These are phyloP conservation scores for Tulasnella sp. DNA, from an alignment of 768 basidiomycete species.

Conservation along the genomic window DNA sequence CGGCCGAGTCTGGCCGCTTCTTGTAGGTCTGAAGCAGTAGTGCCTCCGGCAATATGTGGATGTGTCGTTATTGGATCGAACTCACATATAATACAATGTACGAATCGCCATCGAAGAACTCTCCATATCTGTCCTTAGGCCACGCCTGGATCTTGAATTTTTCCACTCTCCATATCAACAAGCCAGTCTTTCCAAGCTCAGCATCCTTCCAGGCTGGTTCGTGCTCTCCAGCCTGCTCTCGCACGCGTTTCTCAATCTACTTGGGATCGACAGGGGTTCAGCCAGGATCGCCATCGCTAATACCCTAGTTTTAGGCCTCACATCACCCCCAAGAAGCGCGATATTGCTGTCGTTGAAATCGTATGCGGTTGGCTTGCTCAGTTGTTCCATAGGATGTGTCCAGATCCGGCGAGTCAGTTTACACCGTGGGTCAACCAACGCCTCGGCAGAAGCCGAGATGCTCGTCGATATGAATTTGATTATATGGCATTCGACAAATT, in stretches of 20 bases:
- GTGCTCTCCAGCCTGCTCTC: conserved; percentile 40
- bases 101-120: no score
- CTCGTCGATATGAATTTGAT: no score
- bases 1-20: conserved; percentile 36
- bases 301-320: no score
- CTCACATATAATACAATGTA: neutral
- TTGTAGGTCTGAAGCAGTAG: conserved; percentile 56
- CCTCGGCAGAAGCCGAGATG: no score
- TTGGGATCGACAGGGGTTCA: neutral
- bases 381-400: conserved; percentile 28
- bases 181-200: neutral
- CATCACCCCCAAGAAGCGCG: conserved; percentile 52
- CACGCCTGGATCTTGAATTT: no score
- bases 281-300: neutral
- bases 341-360: conserved; percentile 56
- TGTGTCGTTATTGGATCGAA: no score
- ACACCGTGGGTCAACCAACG: no score
- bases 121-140: neutral
- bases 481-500: no score
- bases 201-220: conserved; percentile 24
- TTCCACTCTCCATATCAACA: conserved; percentile 47
- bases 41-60: no score
- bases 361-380: conserved; percentile 41
- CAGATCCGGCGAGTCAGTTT: no score
- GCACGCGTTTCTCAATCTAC: conserved; percentile 48